Conservation (phyloP, 768 basidiomycete species). For the Lanmaoa rubissima region DNA sequence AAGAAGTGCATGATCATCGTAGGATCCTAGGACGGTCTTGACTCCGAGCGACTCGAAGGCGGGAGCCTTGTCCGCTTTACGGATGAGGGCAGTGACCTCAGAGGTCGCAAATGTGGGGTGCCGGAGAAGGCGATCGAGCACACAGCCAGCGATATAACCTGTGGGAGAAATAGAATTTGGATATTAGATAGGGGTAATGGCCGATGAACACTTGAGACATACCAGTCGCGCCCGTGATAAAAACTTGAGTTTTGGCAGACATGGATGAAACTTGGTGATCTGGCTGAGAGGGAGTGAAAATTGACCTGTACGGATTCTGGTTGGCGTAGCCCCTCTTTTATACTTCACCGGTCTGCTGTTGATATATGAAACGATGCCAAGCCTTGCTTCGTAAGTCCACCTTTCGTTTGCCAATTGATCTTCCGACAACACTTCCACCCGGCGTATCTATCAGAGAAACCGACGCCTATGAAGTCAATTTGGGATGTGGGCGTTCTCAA, state of each 20-base stretch:
- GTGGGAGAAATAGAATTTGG: not conserved
- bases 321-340: conserved; percentile 1
- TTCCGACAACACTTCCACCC: no score
- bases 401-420: no score
- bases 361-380: not conserved
- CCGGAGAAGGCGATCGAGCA: conserved; percentile 31
- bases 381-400: conserved; percentile 5
- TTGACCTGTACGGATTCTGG: not conserved
- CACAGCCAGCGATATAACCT: conserved; percentile 37
- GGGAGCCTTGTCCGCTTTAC: conserved; percentile 28
- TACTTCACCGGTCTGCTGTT: not conserved
- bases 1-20: conserved; percentile 41
- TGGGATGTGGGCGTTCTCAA: not conserved
- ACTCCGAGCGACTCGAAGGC: conserved; percentile 24
- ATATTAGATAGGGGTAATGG: conserved; percentile 2
- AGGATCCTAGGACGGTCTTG: conserved; percentile 40
- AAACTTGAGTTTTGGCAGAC: conserved; percentile 20
- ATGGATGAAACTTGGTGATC: not conserved
- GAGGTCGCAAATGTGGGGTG: conserved; percentile 23
- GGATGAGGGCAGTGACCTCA: conserved; percentile 29
- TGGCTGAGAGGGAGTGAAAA: not conserved
- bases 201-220: not conserved
- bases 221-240: conserved; percentile 24
- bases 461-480: not conserved
- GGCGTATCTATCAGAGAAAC: not conserved